A percentile compares a stretch with the other conserved stretches of the same genome.
Conservation (phyloP, 2,329 filamentous ascomycete genomes). For the Colletotrichum camelliae region DNA sequence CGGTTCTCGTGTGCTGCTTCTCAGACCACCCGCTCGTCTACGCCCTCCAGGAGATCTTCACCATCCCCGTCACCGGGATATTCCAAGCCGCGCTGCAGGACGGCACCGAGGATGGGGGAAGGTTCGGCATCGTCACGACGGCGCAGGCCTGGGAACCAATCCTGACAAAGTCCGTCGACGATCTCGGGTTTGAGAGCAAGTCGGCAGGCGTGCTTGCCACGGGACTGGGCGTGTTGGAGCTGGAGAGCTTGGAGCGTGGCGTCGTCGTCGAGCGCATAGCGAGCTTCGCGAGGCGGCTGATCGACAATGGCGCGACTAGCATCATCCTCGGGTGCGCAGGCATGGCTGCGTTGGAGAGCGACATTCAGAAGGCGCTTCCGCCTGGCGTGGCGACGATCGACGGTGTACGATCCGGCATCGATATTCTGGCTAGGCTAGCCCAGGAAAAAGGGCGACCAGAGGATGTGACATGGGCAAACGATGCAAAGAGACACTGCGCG, state of each 20-base stretch:
- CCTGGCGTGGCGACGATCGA: neutral
- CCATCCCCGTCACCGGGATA: neutral
- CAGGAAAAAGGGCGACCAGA: neutral
- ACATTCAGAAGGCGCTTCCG: neutral
- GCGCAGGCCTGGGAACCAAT: neutral
- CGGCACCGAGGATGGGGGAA: neutral
- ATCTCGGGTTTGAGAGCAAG: neutral
- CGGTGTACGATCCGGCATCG: slow-evolving; percentile 6
- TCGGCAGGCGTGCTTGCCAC: slow-evolving; percentile 4
- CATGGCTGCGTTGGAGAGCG: neutral
- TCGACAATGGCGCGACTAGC: neutral
- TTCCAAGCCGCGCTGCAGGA: slow-evolving; percentile 9
- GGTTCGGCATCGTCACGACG: slow-evolving; percentile 7
- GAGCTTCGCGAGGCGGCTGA: neutral
- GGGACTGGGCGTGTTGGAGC: neutral
- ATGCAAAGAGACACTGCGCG: neutral
- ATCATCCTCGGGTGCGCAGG: slow-evolving; percentile 15
- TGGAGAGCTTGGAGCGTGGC: neutral
- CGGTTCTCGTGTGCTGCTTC: slow-evolving; percentile 15
- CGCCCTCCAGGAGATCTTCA: neutral
- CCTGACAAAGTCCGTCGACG: neutral
- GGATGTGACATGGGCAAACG: neutral
- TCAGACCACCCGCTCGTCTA: slow-evolving; percentile 10
- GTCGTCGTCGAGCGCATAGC: neutral
- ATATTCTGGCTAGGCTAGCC: neutral